Evolutionary conservation across 176 grass and related monocot genomes (phyloP).

Genomic region (Stipa capillata): DNA sequence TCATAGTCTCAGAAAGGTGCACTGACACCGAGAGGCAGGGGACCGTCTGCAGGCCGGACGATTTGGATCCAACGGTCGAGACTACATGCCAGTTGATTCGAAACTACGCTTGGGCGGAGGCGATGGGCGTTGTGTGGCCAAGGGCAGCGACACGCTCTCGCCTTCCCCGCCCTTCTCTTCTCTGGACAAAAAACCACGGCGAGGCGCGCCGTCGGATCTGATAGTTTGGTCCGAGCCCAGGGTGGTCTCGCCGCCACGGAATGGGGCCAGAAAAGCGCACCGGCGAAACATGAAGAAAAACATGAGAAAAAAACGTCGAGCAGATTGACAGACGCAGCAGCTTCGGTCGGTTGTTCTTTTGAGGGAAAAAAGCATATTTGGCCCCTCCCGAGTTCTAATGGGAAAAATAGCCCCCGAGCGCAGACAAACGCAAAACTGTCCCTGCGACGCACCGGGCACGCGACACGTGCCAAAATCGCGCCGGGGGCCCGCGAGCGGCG

Average conservation of each 20-base stretch:
- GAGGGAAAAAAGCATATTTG: no score
- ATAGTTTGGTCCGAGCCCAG: not conserved
- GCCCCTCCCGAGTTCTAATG: no score
- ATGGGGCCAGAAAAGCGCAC: not conserved
- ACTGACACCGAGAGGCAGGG: not conserved
- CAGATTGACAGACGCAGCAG: not conserved
- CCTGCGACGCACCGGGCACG: no score
- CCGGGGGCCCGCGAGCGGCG: no score
- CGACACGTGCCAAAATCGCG: no score
- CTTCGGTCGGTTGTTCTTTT: not conserved
- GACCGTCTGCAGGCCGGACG: no score
- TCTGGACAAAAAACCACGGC: not conserved
- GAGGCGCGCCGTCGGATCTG: not conserved
- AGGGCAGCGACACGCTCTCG: slow-evolving; percentile 7
- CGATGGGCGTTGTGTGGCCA: not conserved
- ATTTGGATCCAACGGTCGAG: not conserved
- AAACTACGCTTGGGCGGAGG: not conserved
- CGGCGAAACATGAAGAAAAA: not conserved
- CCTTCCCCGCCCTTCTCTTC: not conserved
- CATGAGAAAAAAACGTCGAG: not conserved
- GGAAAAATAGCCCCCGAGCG: no score
- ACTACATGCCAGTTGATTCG: not conserved
- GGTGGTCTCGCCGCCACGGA: not conserved
- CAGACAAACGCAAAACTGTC: no score
- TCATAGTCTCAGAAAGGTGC: not conserved